A percentile compares a stretch with the other conserved stretches of the same genome.
phyloP scores from a whole-genome alignment of 768 basidiomycete species.

The Calocybe gangraenosa region DNA sequence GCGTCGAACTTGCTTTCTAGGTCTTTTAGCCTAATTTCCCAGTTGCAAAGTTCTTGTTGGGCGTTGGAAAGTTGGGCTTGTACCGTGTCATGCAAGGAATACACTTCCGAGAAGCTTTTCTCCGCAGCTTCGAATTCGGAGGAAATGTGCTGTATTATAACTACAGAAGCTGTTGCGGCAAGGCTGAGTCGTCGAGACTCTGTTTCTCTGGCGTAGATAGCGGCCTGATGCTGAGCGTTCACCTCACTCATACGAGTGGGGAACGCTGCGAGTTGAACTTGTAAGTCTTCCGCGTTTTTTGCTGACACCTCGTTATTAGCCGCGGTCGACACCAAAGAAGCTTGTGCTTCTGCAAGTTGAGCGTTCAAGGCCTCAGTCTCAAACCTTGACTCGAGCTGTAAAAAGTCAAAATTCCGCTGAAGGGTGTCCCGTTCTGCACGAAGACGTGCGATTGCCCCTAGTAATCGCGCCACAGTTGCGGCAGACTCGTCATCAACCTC shows the following conservation, averaged over 20 bases:
- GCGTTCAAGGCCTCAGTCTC: constrained; percentile 55
- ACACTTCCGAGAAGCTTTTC: neutral
- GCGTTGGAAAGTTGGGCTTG: constrained; percentile 11
- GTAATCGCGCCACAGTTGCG: constrained; percentile 48
- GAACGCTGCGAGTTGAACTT: constrained; percentile 26
- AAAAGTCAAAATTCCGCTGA: constrained; percentile 60
- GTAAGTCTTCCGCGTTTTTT: constrained; percentile 22
- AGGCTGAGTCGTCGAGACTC: constrained; percentile 29
- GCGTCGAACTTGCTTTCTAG: constrained; percentile 30
- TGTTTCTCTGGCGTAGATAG: constrained; percentile 21
- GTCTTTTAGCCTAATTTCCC: constrained; percentile 22
- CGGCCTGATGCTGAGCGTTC: constrained; percentile 12
- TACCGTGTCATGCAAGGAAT: constrained; percentile 9
- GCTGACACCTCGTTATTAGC: constrained; percentile 15
- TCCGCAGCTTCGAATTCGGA: constrained; percentile 19
- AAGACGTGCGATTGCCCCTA: constrained; percentile 62
- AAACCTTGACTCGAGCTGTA: constrained; percentile 64
- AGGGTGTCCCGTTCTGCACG: constrained; percentile 63
- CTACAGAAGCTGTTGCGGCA: constrained; percentile 28
- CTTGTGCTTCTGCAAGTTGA: constrained; percentile 31
- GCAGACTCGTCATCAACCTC: constrained; percentile 27
- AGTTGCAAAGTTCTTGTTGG: constrained; percentile 19
- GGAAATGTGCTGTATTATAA: constrained; percentile 37
- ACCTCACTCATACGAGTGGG: constrained; percentile 16
- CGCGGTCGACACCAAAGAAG: constrained; percentile 18